A percentile compares a stretch with the other conserved stretches of the same genome.
Evolutionary conservation across 2,329 filamentous ascomycete genomes (phyloP).

Genomic region (Calonectria pseudoreteaudii): DNA sequence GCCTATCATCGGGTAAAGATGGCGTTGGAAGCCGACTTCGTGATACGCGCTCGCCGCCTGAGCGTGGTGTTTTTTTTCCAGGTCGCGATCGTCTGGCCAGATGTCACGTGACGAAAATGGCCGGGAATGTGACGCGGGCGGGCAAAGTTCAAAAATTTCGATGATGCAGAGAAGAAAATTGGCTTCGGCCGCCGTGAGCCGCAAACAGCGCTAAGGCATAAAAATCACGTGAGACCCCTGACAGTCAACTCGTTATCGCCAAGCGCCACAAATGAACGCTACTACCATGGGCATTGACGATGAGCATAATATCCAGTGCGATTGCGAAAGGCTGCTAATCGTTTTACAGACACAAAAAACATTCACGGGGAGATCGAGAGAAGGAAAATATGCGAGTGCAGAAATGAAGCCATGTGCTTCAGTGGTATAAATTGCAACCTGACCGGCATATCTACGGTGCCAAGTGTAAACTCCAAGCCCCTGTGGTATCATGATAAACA

Average conservation of each 20-base stretch:
- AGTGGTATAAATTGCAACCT: constrained; percentile 29
- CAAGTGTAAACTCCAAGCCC: constrained; percentile 46
- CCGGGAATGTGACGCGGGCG: constrained; percentile 33
- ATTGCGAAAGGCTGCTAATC: not conserved
- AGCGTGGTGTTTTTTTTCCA: constrained; percentile 40
- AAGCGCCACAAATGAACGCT: constrained; percentile 25
- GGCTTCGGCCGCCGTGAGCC: constrained; percentile 30
- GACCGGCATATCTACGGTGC: constrained; percentile 20
- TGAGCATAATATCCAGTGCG: constrained; percentile 4
- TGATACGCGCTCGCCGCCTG: constrained; percentile 34
- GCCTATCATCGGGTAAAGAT: constrained; percentile 45
- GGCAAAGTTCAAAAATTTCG: constrained; percentile 33
- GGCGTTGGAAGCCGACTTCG: constrained; percentile 37
- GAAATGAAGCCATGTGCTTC: constrained; percentile 21
- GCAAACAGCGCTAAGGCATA: constrained; percentile 36
- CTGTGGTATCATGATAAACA: constrained; percentile 52
- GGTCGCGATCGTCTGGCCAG: constrained; percentile 41
- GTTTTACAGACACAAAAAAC: not conserved
- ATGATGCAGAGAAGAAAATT: constrained; percentile 47
- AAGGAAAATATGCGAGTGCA: not conserved
- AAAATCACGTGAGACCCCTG: constrained; percentile 47
- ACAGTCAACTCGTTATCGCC: constrained; percentile 32
- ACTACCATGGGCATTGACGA: not conserved
- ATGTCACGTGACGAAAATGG: constrained; percentile 47
- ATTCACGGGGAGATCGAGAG: not conserved